These are phyloP conservation scores for Fusarium palustre DNA, from an alignment of 2,329 filamentous ascomycete species.

Conservation along the genomic window DNA sequence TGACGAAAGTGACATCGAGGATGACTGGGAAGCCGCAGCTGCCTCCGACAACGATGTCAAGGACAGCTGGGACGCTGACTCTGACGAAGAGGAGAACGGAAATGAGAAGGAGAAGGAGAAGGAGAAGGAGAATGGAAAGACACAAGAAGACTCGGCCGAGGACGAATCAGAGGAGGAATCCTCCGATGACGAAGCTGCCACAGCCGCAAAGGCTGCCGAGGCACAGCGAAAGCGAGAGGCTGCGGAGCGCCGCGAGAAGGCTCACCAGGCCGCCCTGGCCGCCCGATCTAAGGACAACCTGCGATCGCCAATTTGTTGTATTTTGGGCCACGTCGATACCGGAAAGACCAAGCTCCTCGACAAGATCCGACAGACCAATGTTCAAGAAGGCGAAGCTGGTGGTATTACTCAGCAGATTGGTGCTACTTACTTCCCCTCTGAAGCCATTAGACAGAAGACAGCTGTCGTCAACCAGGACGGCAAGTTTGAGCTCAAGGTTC, in stretches of 20 bases:
- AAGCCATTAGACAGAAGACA: constrained; percentile 92
- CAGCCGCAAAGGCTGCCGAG: constrained; percentile 78
- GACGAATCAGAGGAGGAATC: constrained; percentile 74
- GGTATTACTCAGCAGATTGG: constrained; percentile 99
- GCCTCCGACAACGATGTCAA: constrained; percentile 84
- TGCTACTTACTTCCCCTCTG: constrained; percentile 98
- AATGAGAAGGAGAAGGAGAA: constrained; percentile 48
- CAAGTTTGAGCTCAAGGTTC: constrained; percentile 95
- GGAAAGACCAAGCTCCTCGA: constrained; percentile 99
- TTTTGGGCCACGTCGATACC: constrained; percentile 99
- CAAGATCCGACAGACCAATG: constrained; percentile 98
- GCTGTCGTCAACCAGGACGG: constrained; percentile 91
- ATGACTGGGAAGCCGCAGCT: constrained; percentile 90
- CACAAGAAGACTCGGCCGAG: constrained; percentile 45
- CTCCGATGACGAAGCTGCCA: constrained; percentile 77
- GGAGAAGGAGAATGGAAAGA: constrained; percentile 54
- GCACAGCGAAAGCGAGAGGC: constrained; percentile 87
- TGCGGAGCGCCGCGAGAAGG: constrained; percentile 86
- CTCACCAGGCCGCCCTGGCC: constrained; percentile 90
- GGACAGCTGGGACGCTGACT: constrained; percentile 94
- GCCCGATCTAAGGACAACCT: constrained; percentile 94
- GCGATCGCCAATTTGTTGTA: constrained; percentile 98
- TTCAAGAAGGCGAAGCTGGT: constrained; percentile 98
- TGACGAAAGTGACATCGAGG: constrained; percentile 71
- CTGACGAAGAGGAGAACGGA: constrained; percentile 73